Evolutionary conservation across 495 filamentous ascomycete species (phyloP), one percentile per base, ranked within the genome.

Genomic region (Paragyromitra xinjiangensis): DNA sequence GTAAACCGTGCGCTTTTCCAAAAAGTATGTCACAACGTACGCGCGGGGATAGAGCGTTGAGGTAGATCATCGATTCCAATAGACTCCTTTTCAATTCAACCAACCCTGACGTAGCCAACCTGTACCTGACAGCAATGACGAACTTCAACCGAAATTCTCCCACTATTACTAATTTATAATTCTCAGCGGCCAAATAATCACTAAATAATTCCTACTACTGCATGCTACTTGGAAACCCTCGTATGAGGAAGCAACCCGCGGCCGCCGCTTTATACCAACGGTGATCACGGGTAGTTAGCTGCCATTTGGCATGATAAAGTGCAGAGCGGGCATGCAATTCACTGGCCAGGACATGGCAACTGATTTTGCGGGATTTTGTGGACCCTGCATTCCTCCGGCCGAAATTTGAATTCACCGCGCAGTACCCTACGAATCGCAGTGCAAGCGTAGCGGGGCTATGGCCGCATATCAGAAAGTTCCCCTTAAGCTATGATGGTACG

Each of bases 351-450:
- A 62, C 8, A 26, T 26, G 39, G 26, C 37, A 58, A 50, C 42
- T 45, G 24, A 51, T 58, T 71, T 77, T 77, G 74, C 74, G 74
- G 69, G 40, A 77, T 77, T 77, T 77, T 76, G 73, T 64, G 56
- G 73, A 40, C 58, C 58, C 59, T 73, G 74, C 69, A 77, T 77
- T 70, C 50, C 62, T 8, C 55, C 50, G 44, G 74, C 65, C 61
- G 24, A 34, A 26, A 77, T 73, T 51, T 16, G 22, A 77, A 77
- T 73, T 7, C 19, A 55, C n/a, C 42, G 22, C 37, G 40, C 37
- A 29, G 39, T 48, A 64, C 56, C 8, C 62, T 70, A 65, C 61
- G 61, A 64, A 75, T 53, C 34, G 16, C 24, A 53, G 48, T 12
- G 24, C 22, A 61, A n/a, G 56, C 22, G 9, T 64, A 70, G 24